These are phyloP conservation scores for Styphnolobium japonicum DNA, from an alignment of 306 rosid genomes.

Conservation along the genomic window DNA sequence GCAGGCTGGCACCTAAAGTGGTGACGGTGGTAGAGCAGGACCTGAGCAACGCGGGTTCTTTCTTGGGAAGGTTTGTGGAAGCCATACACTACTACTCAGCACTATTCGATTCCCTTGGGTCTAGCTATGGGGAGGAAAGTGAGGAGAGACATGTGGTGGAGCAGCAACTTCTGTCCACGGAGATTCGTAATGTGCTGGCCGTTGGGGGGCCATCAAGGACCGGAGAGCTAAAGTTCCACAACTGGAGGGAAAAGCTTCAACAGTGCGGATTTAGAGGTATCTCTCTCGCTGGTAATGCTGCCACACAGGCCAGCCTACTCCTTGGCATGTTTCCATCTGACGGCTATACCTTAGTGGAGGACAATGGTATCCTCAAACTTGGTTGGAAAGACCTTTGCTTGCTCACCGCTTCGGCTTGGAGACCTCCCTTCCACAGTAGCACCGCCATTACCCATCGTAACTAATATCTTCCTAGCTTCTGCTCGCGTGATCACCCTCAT, in stretches of 20 bases:
- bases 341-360: slow-evolving; percentile 94
- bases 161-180: slow-evolving; percentile 85
- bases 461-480: not conserved
- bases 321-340: slow-evolving; percentile 96
- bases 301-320: slow-evolving; percentile 83
- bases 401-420: slow-evolving; percentile 99
- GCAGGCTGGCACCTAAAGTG: slow-evolving; percentile 91
- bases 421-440: slow-evolving; percentile 59
- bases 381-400: slow-evolving; percentile 99
- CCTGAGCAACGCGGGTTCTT: slow-evolving; percentile 84
- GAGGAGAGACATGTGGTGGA: slow-evolving; percentile 96
- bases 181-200: slow-evolving; percentile 85
- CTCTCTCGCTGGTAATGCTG: slow-evolving; percentile 95
- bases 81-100: slow-evolving; percentile 99
- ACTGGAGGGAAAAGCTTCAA: slow-evolving; percentile 93
- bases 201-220: slow-evolving; percentile 91
- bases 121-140: slow-evolving; percentile 94
- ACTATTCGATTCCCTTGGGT: slow-evolving; percentile 85
- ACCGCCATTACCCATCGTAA: slow-evolving; percentile 33
- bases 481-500: too few relatives aligned
- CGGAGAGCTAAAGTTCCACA: slow-evolving; percentile 81
- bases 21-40: slow-evolving; percentile 99
- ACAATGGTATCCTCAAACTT: slow-evolving; percentile 90
- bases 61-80: slow-evolving; percentile 94
- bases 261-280: slow-evolving; percentile 83